These are phyloP conservation scores for Corymbia calophylla DNA, from an alignment of 441 rosid genomes.

Conservation along the genomic window DNA sequence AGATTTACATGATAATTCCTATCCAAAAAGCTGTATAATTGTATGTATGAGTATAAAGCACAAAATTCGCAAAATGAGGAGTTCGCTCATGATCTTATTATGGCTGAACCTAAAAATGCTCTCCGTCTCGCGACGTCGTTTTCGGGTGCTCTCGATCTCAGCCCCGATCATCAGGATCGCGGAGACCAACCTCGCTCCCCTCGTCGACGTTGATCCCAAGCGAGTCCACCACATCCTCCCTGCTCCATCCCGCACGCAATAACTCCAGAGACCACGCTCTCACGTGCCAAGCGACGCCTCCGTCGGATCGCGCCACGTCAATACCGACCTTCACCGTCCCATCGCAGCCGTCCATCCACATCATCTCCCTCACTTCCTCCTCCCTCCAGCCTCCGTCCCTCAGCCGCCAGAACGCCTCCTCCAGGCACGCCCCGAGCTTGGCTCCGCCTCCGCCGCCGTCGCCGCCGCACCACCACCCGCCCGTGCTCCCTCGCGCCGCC, in stretches of 20 bases:
- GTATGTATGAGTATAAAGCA: background rate
- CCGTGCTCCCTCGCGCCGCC: constrained; percentile 20
- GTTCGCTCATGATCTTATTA: background rate
- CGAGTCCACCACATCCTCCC: constrained; percentile 47
- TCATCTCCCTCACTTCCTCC: constrained; percentile 76
- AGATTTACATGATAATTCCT: background rate
- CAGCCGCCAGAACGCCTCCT: constrained; percentile 59
- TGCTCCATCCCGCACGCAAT: constrained; percentile 52
- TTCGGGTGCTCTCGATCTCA: background rate
- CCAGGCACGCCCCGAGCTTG: constrained; percentile 37
- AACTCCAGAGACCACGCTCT: constrained; percentile 13
- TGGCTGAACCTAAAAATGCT: background rate
- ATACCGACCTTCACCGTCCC: background rate
- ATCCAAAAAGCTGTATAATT: background rate
- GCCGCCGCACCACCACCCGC: constrained; percentile 42
- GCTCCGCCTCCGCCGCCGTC: background rate
- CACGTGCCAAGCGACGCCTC: constrained; percentile 14
- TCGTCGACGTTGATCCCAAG: constrained; percentile 23
- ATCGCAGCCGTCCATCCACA: constrained; percentile 36
- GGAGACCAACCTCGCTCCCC: background rate
- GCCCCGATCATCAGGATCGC: background rate
- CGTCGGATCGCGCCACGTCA: background rate
- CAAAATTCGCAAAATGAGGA: background rate
- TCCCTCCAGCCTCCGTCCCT: constrained; percentile 79
- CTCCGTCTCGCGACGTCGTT: background rate